Evolutionary conservation across 106 monocot species (phyloP).

Genomic region (Dendrobium officinale): DNA sequence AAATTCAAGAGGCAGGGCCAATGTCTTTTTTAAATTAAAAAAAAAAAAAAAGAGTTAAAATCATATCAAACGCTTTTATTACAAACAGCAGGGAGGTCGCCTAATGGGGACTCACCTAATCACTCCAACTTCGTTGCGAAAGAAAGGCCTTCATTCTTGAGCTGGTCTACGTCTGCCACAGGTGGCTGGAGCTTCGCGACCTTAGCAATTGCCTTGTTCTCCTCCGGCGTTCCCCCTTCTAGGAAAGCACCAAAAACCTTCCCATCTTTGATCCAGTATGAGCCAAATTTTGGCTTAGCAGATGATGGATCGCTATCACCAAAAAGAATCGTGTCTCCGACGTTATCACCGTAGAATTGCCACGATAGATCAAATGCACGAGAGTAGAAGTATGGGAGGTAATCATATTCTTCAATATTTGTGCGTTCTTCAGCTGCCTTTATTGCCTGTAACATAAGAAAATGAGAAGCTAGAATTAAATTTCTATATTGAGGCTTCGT

Average conservation of each 20-base stretch:
- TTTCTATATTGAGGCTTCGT: neutral
- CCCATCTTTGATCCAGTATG: slow-evolving; percentile 64
- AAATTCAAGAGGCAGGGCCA: no score
- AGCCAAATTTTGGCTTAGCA: slow-evolving; percentile 47
- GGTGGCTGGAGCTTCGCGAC: slow-evolving; percentile 37
- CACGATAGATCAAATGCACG: slow-evolving; percentile 52
- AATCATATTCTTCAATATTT: slow-evolving; percentile 42
- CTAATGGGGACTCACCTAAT: neutral
- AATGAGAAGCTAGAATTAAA: neutral
- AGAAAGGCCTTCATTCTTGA: slow-evolving; percentile 31
- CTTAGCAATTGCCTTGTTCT: slow-evolving; percentile 65
- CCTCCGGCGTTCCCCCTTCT: slow-evolving; percentile 49
- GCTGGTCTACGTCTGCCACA: slow-evolving; percentile 21
- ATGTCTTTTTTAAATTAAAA: no score
- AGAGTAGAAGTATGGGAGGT: slow-evolving; percentile 66
- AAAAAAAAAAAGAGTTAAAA: no score
- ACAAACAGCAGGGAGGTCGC: no score
- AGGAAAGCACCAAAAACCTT: slow-evolving; percentile 53
- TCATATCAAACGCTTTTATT: no score
- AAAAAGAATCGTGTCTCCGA: slow-evolving; percentile 53
- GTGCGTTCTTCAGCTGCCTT: slow-evolving; percentile 41
- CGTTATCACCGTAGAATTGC: slow-evolving; percentile 74
- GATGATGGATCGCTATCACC: slow-evolving; percentile 47
- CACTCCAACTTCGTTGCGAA: slow-evolving; percentile 38
- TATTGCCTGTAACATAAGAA: slow-evolving; percentile 35